These are phyloP conservation scores for Fusarium nanum DNA, from an alignment of 2,329 filamentous ascomycete species.

Conservation along the genomic window DNA sequence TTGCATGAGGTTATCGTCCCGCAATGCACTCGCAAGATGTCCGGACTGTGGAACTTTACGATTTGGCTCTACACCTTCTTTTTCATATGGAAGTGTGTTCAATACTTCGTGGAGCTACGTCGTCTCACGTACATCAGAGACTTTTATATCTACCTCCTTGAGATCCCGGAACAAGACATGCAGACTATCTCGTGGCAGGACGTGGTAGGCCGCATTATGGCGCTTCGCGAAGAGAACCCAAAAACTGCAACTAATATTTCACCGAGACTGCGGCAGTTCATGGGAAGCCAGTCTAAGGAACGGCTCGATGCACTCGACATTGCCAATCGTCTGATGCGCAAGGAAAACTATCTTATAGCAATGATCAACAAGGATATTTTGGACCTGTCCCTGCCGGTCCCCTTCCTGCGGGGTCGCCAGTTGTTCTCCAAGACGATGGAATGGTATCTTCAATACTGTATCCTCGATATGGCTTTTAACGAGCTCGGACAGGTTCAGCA, in stretches of 20 bases:
- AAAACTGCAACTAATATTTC: slow-evolving; percentile 73
- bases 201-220: slow-evolving; percentile 86
- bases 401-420: slow-evolving; percentile 81
- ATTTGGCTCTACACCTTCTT: slow-evolving; percentile 89
- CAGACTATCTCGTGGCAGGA: slow-evolving; percentile 96
- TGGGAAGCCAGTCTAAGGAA: slow-evolving; percentile 91
- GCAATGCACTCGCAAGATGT: slow-evolving; percentile 82
- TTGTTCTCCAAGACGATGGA: slow-evolving; percentile 90
- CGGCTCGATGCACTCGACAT: slow-evolving; percentile 96
- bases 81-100: slow-evolving; percentile 83
- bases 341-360: slow-evolving; percentile 96
- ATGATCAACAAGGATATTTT: slow-evolving; percentile 97
- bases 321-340: slow-evolving; percentile 94
- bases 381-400: slow-evolving; percentile 85
- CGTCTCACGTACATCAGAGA: slow-evolving; percentile 82
- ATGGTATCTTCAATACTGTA: slow-evolving; percentile 90
- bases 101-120: slow-evolving; percentile 78
- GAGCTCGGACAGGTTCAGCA: slow-evolving; percentile 87
- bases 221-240: slow-evolving; percentile 85
- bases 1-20: slow-evolving; percentile 69
- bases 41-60: slow-evolving; percentile 78
- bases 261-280: slow-evolving; percentile 63
- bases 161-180: slow-evolving; percentile 85
- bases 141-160: slow-evolving; percentile 85
- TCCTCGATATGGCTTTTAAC: slow-evolving; percentile 95